Conservation (phyloP, 148 eudicot genomes). For the Rhododendron mucronatum region DNA sequence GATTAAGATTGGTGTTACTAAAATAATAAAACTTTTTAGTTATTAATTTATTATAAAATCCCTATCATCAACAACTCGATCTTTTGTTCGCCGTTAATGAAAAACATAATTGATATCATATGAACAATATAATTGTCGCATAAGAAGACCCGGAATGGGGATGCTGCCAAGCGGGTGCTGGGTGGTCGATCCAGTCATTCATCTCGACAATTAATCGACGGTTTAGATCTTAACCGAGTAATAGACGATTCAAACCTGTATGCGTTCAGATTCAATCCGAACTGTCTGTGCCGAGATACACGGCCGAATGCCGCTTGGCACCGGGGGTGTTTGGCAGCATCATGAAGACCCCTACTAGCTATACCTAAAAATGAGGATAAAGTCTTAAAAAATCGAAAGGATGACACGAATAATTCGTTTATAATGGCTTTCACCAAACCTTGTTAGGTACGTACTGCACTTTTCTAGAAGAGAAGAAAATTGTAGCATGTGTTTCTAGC, state of each 20-base stretch:
- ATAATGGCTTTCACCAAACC: neutral
- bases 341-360: neutral
- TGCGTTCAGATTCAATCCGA: no score
- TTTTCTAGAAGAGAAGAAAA: neutral
- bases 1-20: constrained; percentile 9
- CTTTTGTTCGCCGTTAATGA: neutral
- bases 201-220: no score
- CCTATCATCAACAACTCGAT: neutral
- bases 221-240: fast-evolving
- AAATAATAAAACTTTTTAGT: neutral
- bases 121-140: neutral
- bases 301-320: no score
- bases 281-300: no score
- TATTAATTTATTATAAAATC: neutral
- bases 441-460: neutral
- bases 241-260: no score
- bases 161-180: no score
- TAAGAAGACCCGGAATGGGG: neutral
- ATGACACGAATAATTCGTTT: neutral
- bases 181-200: fast-evolving
- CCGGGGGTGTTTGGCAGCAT: no score
- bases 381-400: neutral
- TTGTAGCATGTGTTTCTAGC: neutral
- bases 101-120: neutral
- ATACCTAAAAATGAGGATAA: constrained; percentile 4